These are phyloP conservation scores for Phytophthora nicotianae DNA, from an alignment of 352 stramenopile genomes.

Conservation along the genomic window DNA sequence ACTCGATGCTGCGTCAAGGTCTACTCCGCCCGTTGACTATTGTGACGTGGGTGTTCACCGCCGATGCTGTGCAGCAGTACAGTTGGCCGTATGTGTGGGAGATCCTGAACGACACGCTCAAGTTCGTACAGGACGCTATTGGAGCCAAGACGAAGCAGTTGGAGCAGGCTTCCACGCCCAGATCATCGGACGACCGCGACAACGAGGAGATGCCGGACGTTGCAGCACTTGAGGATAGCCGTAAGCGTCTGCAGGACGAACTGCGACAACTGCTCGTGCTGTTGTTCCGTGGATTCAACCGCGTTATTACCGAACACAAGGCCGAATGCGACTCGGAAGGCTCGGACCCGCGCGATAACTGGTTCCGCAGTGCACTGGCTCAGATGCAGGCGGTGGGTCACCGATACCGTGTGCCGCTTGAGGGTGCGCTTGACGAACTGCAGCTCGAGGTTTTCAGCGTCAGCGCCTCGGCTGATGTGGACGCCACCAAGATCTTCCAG, in stretches of 20 bases:
- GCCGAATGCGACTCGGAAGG: conserved; percentile 74
- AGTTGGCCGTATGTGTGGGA: conserved; percentile 90
- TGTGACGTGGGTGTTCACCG: conserved; percentile 78
- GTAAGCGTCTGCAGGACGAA: conserved; percentile 52
- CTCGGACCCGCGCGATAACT: conserved; percentile 79
- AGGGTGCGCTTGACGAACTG: conserved; percentile 59
- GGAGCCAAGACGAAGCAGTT: conserved; percentile 40
- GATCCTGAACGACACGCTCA: conserved; percentile 75
- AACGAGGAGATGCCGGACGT: conserved; percentile 64
- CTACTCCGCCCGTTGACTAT: conserved; percentile 76
- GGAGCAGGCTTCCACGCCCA: conserved; percentile 32
- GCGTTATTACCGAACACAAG: conserved; percentile 80
- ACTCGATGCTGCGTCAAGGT: conserved; percentile 78
- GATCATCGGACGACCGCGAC: conserved; percentile 36
- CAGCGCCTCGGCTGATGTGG: conserved; percentile 54
- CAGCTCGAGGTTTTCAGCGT: conserved; percentile 57
- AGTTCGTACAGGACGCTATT: conserved; percentile 56
- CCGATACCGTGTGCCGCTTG: conserved; percentile 61
- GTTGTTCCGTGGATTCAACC: conserved; percentile 74
- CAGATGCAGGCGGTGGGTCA: conserved; percentile 75
- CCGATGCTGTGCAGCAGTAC: conserved; percentile 85
- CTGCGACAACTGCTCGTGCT: conserved; percentile 56
- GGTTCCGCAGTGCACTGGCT: conserved; percentile 72
- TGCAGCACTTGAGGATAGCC: conserved; percentile 41
- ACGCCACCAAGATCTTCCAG: conserved; percentile 80